A percentile compares a stretch with the other conserved stretches of the same genome.
Evolutionary conservation across 805 yeast genomes (phyloP).

Genomic region (Pichia sporocuriosa): DNA sequence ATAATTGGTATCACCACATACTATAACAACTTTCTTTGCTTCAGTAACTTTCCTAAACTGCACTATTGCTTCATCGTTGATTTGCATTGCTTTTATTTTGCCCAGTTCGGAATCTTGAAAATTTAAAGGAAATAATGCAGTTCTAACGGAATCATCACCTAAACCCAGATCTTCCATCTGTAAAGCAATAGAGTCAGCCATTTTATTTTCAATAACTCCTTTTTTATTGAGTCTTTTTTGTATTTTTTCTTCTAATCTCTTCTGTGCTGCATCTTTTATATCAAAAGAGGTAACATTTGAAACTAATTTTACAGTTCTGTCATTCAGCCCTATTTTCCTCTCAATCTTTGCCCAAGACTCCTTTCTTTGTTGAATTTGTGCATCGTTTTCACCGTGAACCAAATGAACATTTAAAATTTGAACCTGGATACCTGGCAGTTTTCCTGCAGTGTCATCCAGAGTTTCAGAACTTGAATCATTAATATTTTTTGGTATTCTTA

Average conservation of each 20-base stretch:
- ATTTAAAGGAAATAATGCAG: slow-evolving; percentile 4
- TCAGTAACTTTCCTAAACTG: background rate
- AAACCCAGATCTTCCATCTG: background rate
- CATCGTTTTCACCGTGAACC: slow-evolving; percentile 39
- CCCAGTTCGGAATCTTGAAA: slow-evolving; percentile 16
- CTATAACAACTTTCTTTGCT: slow-evolving; percentile 27
- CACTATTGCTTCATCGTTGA: slow-evolving; percentile 2
- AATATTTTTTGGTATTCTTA: background rate
- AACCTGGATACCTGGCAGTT: slow-evolving; percentile 27
- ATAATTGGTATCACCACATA: slow-evolving; percentile 53
- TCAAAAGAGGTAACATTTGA: too few relatives aligned
- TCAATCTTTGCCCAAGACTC: slow-evolving; percentile 15
- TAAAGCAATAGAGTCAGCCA: background rate
- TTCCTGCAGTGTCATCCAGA: slow-evolving; percentile 14
- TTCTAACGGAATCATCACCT: slow-evolving; percentile 2
- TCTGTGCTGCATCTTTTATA: background rate
- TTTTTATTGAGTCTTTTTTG: background rate
- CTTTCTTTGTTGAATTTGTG: slow-evolving; percentile 12
- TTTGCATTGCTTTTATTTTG: slow-evolving; percentile 5
- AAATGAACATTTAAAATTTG: slow-evolving; percentile 47
- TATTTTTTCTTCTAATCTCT: slow-evolving; percentile 5
- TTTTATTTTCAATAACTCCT: too few relatives aligned
- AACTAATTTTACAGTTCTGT: slow-evolving; percentile 10
- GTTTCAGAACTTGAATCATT: background rate
- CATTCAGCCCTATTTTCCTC: slow-evolving; percentile 11